Percentiles rank a stretch among this genome's conserved stretches.
Conservation (phyloP, 2,329 filamentous ascomycete species). For the Penicillium freii region DNA sequence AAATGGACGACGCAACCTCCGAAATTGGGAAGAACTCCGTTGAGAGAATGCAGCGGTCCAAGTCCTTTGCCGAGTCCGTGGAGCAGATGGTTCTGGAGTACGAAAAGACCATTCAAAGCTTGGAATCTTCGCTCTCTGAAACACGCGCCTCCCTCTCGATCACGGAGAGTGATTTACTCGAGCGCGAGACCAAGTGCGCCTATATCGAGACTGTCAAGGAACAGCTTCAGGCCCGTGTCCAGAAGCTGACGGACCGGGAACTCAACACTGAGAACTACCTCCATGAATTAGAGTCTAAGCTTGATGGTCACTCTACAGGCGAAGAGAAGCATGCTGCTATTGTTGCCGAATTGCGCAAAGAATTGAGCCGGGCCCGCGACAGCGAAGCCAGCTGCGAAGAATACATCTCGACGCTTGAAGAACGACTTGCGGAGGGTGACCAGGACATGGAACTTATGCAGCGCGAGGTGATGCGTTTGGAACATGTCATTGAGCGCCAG, state of each 20-base stretch:
- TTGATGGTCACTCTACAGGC: constrained; percentile 85
- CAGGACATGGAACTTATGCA: constrained; percentile 97
- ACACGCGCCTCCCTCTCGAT: constrained; percentile 79
- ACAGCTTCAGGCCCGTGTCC: constrained; percentile 84
- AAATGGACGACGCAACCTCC: constrained; percentile 49
- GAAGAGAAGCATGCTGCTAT: constrained; percentile 90
- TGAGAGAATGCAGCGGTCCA: constrained; percentile 87
- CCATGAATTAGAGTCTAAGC: constrained; percentile 83
- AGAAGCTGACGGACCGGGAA: constrained; percentile 90
- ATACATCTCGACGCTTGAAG: constrained; percentile 95
- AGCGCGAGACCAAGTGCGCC: constrained; percentile 90
- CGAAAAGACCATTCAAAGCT: constrained; percentile 93
- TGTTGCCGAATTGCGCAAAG: constrained; percentile 83
- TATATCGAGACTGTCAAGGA: constrained; percentile 89
- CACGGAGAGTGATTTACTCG: constrained; percentile 81
- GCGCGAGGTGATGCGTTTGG: constrained; percentile 87
- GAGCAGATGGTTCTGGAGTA: constrained; percentile 97
- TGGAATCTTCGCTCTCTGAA: constrained; percentile 87
- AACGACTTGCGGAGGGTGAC: constrained; percentile 90
- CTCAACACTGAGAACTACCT: constrained; percentile 88
- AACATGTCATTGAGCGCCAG: constrained; percentile 93
- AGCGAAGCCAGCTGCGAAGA: constrained; percentile 90
- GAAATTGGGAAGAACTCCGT: constrained; percentile 73
- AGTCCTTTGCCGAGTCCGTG: constrained; percentile 91
- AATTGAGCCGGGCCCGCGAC: constrained; percentile 81